A percentile compares a stretch with the other conserved stretches of the same genome.
Evolutionary conservation across 306 rosid genomes (phyloP).

Genomic region (Boehmeria nivea): DNA sequence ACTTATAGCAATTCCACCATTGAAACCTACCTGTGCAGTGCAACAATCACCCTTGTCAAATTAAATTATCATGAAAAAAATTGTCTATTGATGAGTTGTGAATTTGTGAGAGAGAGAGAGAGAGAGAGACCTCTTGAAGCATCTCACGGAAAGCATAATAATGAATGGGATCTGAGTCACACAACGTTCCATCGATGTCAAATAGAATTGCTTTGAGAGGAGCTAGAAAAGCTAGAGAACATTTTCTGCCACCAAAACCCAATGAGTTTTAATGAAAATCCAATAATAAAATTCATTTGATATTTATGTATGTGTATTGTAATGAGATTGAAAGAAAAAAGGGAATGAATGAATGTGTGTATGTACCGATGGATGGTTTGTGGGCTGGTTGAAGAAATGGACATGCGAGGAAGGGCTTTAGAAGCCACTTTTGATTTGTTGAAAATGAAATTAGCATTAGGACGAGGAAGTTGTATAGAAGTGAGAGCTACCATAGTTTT

Average conservation of each 20-base stretch:
- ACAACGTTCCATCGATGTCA: slow-evolving; percentile 46
- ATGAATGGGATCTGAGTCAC: slow-evolving; percentile 43
- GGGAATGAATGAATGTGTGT: too few species aligned
- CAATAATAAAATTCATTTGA: not conserved
- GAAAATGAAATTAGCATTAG: too few species aligned
- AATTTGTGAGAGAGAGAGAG: not conserved
- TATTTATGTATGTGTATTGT: too few species aligned
- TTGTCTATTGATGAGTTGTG: not conserved
- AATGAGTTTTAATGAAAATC: too few species aligned
- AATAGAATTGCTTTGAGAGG: slow-evolving; percentile 44
- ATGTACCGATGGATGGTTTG: too few species aligned
- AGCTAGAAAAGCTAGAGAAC: slow-evolving; percentile 20
- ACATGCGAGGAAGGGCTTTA: slow-evolving; percentile 3
- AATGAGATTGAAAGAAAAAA: too few species aligned
- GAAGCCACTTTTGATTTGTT: not conserved
- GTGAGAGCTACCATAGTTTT: too few species aligned
- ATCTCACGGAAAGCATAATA: slow-evolving; percentile 32
- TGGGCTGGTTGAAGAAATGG: too few species aligned
- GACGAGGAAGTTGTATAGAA: too few species aligned
- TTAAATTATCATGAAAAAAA: not conserved
- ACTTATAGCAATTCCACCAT: slow-evolving; percentile 39
- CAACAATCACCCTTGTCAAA: not conserved
- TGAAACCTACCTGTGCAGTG: slow-evolving; percentile 33
- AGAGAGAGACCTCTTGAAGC: slow-evolving; percentile 40
- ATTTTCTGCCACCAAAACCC: slow-evolving; percentile 14